phyloP scores from a whole-genome alignment of 331 rosid genomes.

The Quercus lobata region DNA sequence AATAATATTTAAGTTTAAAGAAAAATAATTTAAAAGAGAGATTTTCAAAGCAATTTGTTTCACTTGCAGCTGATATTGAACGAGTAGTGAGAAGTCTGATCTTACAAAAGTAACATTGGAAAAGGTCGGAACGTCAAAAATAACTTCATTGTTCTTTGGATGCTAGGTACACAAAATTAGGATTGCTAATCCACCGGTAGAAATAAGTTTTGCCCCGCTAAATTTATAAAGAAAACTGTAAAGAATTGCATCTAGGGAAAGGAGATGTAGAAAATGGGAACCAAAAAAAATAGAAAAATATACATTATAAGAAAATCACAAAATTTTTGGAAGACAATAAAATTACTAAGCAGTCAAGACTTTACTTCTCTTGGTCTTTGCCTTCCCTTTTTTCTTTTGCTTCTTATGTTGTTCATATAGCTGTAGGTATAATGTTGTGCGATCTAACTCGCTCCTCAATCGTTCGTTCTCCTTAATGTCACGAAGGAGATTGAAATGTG shows the following conservation, averaged over 20 bases:
- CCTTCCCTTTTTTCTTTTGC: slow-evolving; percentile 39
- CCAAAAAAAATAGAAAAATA: neutral
- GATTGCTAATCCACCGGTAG: neutral
- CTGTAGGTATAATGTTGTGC: slow-evolving; percentile 43
- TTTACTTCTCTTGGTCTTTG: slow-evolving; percentile 5
- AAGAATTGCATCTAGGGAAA: neutral
- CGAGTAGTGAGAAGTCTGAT: too few species aligned
- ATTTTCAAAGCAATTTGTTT: too few species aligned
- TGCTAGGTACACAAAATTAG: too few species aligned
- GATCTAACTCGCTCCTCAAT: slow-evolving; percentile 63
- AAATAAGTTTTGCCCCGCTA: neutral
- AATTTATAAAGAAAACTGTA: neutral
- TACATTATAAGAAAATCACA: neutral
- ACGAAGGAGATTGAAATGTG: slow-evolving; percentile 58
- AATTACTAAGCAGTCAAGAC: slow-evolving; percentile 2
- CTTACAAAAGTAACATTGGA: too few species aligned
- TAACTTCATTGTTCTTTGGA: too few species aligned
- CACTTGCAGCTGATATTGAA: too few species aligned
- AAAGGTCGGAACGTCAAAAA: too few species aligned
- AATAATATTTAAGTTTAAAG: too few species aligned
- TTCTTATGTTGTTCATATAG: slow-evolving; percentile 64
- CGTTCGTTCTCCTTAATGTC: slow-evolving; percentile 78
- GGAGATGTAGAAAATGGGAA: neutral
- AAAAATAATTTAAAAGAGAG: too few species aligned
- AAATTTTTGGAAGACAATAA: neutral